phyloP scores from a whole-genome alignment of 2,329 filamentous ascomycete species.

The Aotearoamyces nothofagi region DNA sequence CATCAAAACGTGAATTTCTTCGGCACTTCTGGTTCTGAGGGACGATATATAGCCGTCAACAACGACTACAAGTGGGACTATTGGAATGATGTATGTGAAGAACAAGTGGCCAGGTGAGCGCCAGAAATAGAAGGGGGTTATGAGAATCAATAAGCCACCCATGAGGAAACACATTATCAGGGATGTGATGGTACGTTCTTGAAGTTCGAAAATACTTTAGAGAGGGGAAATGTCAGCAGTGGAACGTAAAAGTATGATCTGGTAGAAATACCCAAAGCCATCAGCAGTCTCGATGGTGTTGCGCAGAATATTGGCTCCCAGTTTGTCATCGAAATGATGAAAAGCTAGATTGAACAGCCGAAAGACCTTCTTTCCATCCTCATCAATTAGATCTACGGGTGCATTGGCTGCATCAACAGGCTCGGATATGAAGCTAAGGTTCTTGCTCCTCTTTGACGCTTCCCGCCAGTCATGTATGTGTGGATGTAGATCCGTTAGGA shows the following conservation, averaged over 20 bases:
- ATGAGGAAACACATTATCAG: conserved; percentile 37
- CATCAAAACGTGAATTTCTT: conserved; percentile 47
- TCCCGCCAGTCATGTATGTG: conserved; percentile 43
- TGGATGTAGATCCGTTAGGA: conserved; percentile 52
- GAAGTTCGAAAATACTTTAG: conserved; percentile 57
- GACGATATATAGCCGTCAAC: conserved; percentile 57
- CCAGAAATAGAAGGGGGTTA: conserved; percentile 33
- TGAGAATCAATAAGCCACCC: conserved; percentile 32
- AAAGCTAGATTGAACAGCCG: conserved; percentile 61
- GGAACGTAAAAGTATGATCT: neutral
- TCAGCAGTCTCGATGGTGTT: conserved; percentile 50
- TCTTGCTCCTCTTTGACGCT: conserved; percentile 33
- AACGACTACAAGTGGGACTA: conserved; percentile 50
- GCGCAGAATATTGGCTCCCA: conserved; percentile 43
- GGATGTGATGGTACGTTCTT: conserved; percentile 42
- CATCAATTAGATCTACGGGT: conserved; percentile 30
- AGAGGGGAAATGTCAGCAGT: neutral
- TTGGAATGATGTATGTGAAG: conserved; percentile 50
- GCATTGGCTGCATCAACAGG: conserved; percentile 51
- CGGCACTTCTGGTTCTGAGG: conserved; percentile 48
- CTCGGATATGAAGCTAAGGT: conserved; percentile 42
- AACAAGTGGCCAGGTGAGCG: conserved; percentile 29
- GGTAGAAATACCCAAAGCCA: conserved; percentile 36
- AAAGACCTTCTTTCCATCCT: conserved; percentile 37
- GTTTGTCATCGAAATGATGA: conserved; percentile 57